phyloP scores from a whole-genome alignment of 108 stramenopile genomes.

The Skeletonema marinoi region DNA sequence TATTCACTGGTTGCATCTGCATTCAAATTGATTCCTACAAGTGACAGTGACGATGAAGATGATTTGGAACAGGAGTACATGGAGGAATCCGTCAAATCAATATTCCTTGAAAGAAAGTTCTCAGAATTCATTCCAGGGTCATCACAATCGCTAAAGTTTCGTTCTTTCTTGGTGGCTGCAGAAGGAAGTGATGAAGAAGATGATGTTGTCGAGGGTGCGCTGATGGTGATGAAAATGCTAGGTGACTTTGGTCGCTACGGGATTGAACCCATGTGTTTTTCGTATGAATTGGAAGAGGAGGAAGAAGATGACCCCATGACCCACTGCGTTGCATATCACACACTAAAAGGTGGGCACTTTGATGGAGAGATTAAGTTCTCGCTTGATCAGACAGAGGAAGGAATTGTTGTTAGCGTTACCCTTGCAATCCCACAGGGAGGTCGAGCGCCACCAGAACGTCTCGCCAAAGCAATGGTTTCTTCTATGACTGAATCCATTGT shows the following conservation, averaged over 20 bases:
- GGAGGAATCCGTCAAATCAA: constrained; percentile 44
- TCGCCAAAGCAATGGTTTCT: constrained; percentile 45
- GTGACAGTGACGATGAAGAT: constrained; percentile 5
- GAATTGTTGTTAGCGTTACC: constrained; percentile 37
- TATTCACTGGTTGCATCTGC: constrained; percentile 33
- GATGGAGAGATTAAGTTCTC: constrained; percentile 72
- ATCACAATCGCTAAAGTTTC: constrained; percentile 31
- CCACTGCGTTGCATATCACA: constrained; percentile 47
- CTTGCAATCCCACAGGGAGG: constrained; percentile 61
- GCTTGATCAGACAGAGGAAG: constrained; percentile 27
- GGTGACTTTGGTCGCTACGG: constrained; percentile 76
- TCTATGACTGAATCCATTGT: constrained; percentile 58
- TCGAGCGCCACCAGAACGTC: constrained; percentile 37
- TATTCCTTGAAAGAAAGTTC: constrained; percentile 59
- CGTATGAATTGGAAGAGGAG: constrained; percentile 42
- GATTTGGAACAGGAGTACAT: constrained; percentile 32
- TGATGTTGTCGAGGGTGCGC: constrained; percentile 33
- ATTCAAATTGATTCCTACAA: constrained; percentile 17
- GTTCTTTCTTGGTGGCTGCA: constrained; percentile 26
- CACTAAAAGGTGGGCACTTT: constrained; percentile 72
- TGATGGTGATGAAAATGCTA: constrained; percentile 57
- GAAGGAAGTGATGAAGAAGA: constrained; percentile 29
- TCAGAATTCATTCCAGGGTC: constrained; percentile 62
- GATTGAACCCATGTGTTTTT: constrained; percentile 51
- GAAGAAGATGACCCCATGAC: constrained; percentile 22